Percentiles rank a stretch among this genome's conserved stretches.
phyloP scores from a whole-genome alignment of 1,284 basidiomycete species.

The Filobasidium uniguttulatum region DNA sequence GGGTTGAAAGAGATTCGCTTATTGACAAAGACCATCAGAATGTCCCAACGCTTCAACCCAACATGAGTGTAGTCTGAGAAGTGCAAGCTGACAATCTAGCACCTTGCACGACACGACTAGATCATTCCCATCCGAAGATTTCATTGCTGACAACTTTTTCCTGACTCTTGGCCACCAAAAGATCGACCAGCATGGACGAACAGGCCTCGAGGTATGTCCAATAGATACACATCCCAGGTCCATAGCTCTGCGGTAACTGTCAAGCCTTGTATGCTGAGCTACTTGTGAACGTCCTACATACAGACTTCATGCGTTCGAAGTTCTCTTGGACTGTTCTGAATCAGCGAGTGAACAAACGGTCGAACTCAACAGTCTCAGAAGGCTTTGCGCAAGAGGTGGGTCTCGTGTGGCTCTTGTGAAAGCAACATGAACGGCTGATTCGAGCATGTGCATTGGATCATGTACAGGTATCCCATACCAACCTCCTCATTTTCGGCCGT shows the following conservation, averaged over 20 bases:
- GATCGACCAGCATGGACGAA: neutral
- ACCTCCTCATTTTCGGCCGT: slow-evolving; percentile 30
- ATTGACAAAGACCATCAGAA: no score
- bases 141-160: no score
- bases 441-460: no score
- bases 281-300: neutral
- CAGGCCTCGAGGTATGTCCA: neutral
- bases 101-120: no score
- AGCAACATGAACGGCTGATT: neutral
- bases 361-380: slow-evolving; percentile 25
- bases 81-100: no score
- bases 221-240: no score
- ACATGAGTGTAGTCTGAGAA: no score
- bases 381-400: slow-evolving; percentile 29
- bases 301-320: slow-evolving; percentile 31
- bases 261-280: neutral
- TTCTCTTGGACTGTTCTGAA: slow-evolving; percentile 26
- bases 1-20: no score
- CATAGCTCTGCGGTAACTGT: no score
- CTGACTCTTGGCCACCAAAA: no score
- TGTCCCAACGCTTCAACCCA: no score
- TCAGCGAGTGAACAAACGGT: slow-evolving; percentile 22
- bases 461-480: slow-evolving; percentile 31
- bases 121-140: no score
- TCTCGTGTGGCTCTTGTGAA: neutral